A percentile compares a stretch with the other conserved stretches of the same genome.
Evolutionary conservation across 768 basidiomycete species (phyloP).

Genomic region (Lactarius deliciosus): DNA sequence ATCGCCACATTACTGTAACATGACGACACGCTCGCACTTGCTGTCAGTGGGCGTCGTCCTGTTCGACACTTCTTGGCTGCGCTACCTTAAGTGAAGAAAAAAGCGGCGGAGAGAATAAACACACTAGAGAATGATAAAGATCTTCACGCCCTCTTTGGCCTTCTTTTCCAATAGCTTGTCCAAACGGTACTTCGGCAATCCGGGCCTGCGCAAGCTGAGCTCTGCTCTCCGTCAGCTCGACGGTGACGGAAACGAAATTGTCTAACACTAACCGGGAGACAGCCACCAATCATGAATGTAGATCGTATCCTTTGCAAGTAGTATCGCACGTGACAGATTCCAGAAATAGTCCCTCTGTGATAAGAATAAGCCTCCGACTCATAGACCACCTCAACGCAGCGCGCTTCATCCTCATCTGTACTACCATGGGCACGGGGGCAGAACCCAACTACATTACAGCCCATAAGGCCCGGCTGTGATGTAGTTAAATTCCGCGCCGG

Average conservation of each 20-base stretch:
- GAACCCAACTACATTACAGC: too few species aligned
- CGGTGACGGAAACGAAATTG: neutral
- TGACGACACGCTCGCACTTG: slow-evolving; percentile 51
- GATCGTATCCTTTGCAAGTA: slow-evolving; percentile 82
- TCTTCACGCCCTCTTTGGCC: slow-evolving; percentile 93
- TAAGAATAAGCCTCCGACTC: slow-evolving; percentile 4
- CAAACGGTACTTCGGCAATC: slow-evolving; percentile 80
- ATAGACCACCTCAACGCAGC: neutral
- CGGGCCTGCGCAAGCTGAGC: slow-evolving; percentile 80
- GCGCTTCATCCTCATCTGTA: too few species aligned
- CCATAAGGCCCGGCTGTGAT: too few species aligned
- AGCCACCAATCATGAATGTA: slow-evolving; percentile 99
- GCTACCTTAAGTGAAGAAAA: slow-evolving; percentile 5
- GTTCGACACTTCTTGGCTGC: slow-evolving; percentile 92
- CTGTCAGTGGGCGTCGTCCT: slow-evolving; percentile 93
- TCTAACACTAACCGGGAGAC: slow-evolving; percentile 61
- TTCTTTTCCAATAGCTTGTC: slow-evolving; percentile 86
- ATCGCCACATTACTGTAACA: neutral
- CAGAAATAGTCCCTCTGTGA: slow-evolving; percentile 93
- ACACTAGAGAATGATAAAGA: slow-evolving; percentile 92
- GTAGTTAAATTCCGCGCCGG: too few species aligned
- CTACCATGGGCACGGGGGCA: too few species aligned
- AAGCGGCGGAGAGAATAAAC: slow-evolving; percentile 32
- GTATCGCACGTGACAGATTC: slow-evolving; percentile 90
- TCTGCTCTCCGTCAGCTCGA: slow-evolving; percentile 44